A percentile compares a stretch with the other conserved stretches of the same genome.
Evolutionary conservation across 225 moss, liverwort and hornwort genomes (phyloP).

Genomic region (Polytrichum formosum): DNA sequence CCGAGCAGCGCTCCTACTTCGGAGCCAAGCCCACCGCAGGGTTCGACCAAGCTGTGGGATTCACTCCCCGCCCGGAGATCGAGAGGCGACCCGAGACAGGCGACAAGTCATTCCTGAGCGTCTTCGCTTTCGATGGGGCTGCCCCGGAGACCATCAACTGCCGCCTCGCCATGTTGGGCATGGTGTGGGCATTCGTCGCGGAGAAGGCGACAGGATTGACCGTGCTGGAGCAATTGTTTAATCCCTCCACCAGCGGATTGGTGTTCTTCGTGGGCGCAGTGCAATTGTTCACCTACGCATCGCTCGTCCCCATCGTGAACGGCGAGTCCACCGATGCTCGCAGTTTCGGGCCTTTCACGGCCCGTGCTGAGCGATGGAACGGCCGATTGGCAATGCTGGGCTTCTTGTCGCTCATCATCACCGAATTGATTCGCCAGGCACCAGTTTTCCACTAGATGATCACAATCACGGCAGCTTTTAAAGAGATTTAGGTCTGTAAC

Average conservation of each 20-base stretch:
- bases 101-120: slow-evolving; percentile 10
- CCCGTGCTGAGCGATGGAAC: slow-evolving; percentile 16
- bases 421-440: slow-evolving; percentile 1
- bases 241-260: slow-evolving; percentile 5
- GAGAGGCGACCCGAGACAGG: slow-evolving; percentile 18
- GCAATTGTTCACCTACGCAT: slow-evolving; percentile 12
- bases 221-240: slow-evolving; percentile 11
- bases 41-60: slow-evolving; percentile 7
- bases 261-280: slow-evolving; percentile 11
- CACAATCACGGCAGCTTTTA: no score
- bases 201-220: slow-evolving; percentile 2
- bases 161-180: slow-evolving; percentile 14
- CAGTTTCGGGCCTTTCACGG: slow-evolving; percentile 16
- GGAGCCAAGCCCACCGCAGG: slow-evolving; percentile 7
- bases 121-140: slow-evolving; percentile 12
- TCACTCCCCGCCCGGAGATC: slow-evolving; percentile 13
- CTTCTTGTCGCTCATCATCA: slow-evolving; percentile 8
- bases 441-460: background rate
- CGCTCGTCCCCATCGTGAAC: slow-evolving; percentile 11
- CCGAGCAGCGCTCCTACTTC: slow-evolving; percentile 18
- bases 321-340: slow-evolving; percentile 17
- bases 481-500: no score
- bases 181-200: slow-evolving; percentile 8
- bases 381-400: slow-evolving; percentile 20
- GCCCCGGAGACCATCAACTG: slow-evolving; percentile 18